A percentile compares a stretch with the other conserved stretches of the same genome.
Conservation (phyloP, 2,329 filamentous ascomycete genomes). For the Fusarium avenaceum region DNA sequence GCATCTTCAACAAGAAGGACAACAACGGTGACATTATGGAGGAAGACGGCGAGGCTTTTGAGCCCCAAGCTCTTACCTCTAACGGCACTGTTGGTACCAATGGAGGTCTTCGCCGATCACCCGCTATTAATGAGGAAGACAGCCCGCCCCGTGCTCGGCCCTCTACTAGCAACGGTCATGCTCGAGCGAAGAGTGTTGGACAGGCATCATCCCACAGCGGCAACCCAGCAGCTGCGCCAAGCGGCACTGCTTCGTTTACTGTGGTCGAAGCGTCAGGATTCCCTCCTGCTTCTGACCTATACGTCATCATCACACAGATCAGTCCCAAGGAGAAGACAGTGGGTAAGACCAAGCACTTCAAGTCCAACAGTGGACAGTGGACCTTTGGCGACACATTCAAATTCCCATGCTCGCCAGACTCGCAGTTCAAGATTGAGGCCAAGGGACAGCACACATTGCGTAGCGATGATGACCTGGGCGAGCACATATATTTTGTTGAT, state of each 20-base stretch:
- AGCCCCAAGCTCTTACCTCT: constrained; percentile 55
- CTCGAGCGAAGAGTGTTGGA: constrained; percentile 70
- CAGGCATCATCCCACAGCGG: constrained; percentile 77
- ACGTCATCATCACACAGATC: constrained; percentile 78
- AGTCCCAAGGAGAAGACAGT: constrained; percentile 80
- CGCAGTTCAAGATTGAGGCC: constrained; percentile 87
- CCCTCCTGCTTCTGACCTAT: constrained; percentile 81
- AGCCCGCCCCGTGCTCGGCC: constrained; percentile 43
- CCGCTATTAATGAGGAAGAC: constrained; percentile 54
- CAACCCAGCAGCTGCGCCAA: constrained; percentile 70
- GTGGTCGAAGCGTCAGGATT: constrained; percentile 84
- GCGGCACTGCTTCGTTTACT: constrained; percentile 83
- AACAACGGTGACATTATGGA: constrained; percentile 67
- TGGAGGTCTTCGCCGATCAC: constrained; percentile 59
- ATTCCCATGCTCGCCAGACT: constrained; percentile 81
- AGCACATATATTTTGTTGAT: constrained; percentile 91
- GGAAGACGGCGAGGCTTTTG: constrained; percentile 57
- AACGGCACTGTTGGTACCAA: constrained; percentile 55
- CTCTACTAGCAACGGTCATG: constrained; percentile 57
- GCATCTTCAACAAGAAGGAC: constrained; percentile 81
- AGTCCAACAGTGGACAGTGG: constrained; percentile 75
- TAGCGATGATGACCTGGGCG: constrained; percentile 85
- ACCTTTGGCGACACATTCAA: constrained; percentile 85
- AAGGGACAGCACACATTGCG: constrained; percentile 89
- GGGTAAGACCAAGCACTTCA: constrained; percentile 93